Evolutionary conservation across 768 basidiomycete genomes (phyloP), one percentile per base, ranked within the genome.

Genomic region (Boletus sp.): DNA sequence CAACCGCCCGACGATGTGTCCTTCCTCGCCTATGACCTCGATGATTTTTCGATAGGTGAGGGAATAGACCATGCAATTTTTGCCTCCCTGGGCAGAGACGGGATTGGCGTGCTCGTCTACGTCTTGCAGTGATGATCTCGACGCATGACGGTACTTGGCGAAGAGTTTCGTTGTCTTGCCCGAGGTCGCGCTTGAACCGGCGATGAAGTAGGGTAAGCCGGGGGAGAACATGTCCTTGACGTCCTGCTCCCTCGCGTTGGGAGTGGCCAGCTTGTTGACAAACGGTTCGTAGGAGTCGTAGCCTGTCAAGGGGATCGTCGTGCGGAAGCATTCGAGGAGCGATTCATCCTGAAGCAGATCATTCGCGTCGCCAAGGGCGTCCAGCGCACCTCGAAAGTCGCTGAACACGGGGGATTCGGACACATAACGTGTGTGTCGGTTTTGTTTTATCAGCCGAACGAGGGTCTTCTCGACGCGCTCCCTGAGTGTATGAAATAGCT

Each of bases 211-310:
- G 15, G 65, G 65, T 15, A 66, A 25, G 0, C 65, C 65, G 5
- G 60, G 63, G 2, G 63, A 58, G 47, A 67, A 62, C 53, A 66
- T 54, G 47, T 64, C 54, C 37, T 52, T 54, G 52, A 60, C 56
- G 17, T 66, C 65, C 17, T 34, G 25, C 17, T 45, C 48, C 15
- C 23, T 17, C 7, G 55, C 25, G 11, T 47, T 41, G 41, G 19
- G 48, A 7, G 38, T 35, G 40, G 54, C 48, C 19, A 66, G 52
- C 29, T 34, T 54, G 42, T 37, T 32, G 30, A 67, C 5, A 21
- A 57, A 60, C 0, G 65, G 60, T 32, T 61, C 55, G 42, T 59
- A 66, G 25, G 62, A 23, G 23, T 64, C 65, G 13, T 66, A 67
- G n/a, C 23, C 25, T 2, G 63, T 64, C 39, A 66, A 38, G 23